Evolutionary conservation across 2,329 filamentous ascomycete species (phyloP).

Genomic region (Davidsoniella virescens): DNA sequence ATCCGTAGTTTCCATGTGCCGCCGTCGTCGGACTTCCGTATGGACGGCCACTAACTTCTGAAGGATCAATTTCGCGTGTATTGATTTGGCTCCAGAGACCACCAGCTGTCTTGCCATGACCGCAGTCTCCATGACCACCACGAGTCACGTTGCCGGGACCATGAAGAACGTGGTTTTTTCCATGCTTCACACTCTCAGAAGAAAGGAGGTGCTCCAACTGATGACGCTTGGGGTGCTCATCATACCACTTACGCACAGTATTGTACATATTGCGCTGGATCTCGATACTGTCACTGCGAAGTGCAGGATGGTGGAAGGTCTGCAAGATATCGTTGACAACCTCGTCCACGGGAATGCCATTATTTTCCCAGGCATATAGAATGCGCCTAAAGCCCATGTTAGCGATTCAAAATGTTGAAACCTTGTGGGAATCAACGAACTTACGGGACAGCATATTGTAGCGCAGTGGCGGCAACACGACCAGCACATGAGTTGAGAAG

Average conservation of each 20-base stretch:
- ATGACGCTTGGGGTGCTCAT: constrained; percentile 48
- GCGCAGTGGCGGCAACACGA: constrained; percentile 53
- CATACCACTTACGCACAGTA: constrained; percentile 67
- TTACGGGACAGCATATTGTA: constrained; percentile 74
- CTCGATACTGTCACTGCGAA: constrained; percentile 59
- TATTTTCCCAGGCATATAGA: constrained; percentile 85
- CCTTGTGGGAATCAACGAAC: constrained; percentile 20
- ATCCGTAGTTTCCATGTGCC: constrained; percentile 2
- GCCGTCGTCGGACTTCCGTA: constrained; percentile 1
- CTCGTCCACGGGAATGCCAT: constrained; percentile 64
- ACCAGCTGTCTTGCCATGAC: constrained; percentile 41
- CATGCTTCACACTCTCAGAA: constrained; percentile 66
- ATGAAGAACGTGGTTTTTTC: constrained; percentile 57
- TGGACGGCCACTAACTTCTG: not conserved
- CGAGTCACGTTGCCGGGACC: constrained; percentile 19
- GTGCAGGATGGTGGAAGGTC: constrained; percentile 80
- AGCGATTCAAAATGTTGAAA: constrained; percentile 14
- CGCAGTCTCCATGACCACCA: constrained; percentile 30
- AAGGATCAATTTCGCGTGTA: constrained; percentile 32
- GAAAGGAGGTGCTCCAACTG: constrained; percentile 61
- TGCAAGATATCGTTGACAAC: constrained; percentile 66
- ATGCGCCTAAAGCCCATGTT: constrained; percentile 34
- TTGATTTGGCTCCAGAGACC: constrained; percentile 47
- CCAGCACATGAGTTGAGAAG: constrained; percentile 64
- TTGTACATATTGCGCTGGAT: constrained; percentile 81